A percentile compares a stretch with the other conserved stretches of the same genome.
Conservation (phyloP, 345 rosid genomes). For the Triadica sebifera region DNA sequence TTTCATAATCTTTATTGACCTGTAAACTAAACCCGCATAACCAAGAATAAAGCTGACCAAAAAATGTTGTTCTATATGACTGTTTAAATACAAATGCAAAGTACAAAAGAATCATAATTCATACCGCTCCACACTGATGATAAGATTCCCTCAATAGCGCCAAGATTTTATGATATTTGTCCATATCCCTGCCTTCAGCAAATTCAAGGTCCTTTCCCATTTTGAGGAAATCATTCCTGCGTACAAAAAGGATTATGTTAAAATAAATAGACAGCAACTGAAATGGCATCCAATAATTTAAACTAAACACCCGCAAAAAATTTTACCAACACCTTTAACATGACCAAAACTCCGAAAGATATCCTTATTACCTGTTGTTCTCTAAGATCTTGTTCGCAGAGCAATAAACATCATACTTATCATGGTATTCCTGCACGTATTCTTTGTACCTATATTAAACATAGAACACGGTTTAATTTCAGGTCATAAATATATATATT, state of each 20-base stretch:
- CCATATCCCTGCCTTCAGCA: conserved; percentile 69
- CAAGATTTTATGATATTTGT: conserved; percentile 54
- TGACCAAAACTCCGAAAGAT: not conserved
- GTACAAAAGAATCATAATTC: conserved; percentile 5
- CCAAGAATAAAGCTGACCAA: not conserved
- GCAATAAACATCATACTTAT: conserved; percentile 73
- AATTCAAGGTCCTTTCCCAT: conserved; percentile 70
- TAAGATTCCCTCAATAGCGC: conserved; percentile 66
- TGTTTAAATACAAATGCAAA: not conserved
- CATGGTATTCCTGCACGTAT: conserved; percentile 69
- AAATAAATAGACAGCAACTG: not conserved
- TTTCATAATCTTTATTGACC: not conserved
- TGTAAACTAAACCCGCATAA: not conserved
- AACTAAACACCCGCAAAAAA: conserved; percentile 5
- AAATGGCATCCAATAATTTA: not conserved
- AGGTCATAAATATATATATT: conserved; percentile 1
- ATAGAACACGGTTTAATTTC: conserved; percentile 3
- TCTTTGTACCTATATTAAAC: conserved; percentile 59
- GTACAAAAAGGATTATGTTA: conserved; percentile 9
- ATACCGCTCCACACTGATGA: conserved; percentile 60
- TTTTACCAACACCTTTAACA: not conserved
- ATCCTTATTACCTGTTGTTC: conserved; percentile 60
- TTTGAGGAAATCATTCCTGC: conserved; percentile 66
- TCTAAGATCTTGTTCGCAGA: conserved; percentile 70
- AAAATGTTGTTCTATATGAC: not conserved